Evolutionary conservation across 306 rosid genomes (phyloP), one percentile per base, ranked within the genome.

Genomic region (Ziziphus jujuba): DNA sequence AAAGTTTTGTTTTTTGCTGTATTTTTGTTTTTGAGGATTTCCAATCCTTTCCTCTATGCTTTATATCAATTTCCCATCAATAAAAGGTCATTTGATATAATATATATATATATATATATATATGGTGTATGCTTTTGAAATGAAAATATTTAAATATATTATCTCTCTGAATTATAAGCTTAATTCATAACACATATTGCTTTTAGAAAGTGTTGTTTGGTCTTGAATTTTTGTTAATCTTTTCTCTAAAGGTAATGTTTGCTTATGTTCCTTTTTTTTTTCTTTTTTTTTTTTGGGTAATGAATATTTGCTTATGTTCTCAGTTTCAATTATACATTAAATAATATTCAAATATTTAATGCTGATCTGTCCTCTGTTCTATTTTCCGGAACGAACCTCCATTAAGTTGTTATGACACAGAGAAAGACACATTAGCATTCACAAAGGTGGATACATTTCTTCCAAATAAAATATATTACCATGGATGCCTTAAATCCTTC

Each of bases 401-500:
- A 8, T 67, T 84, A 79, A 93, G 98, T 80, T 84, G 87, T 75
- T 93, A 93, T 73, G 97, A 93, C 65, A 58, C 76, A 52, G 81
- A 86, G 75, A 90, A 83, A 67, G 98, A 93, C 79, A 88, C 77
- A 36, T 80, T 93, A 80, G 81, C 98, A 81, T 93, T 86, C 74
- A 86, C 83, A 49, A 90, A 90, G 87, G 98, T 93, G 65, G 96
- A 93, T 48, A 23, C 72, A 25, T 93, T 93, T 78, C 91, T 84
- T 78, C 96, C 91, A 16, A 66, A 83, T 77, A 83, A 86, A 80
- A 70, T 93, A 52, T 90, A 90, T 65, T 90, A 93, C 84, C 95
- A 83, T 35, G 98, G 98, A 72, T 90, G 96, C 84, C 96, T 93
- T 74, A 86, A 93, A 79, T 79, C 95, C 67, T 93, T 93, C 77